Evolutionary conservation across 305 asterid genomes (phyloP), one percentile per base, ranked within the genome.

Genomic region (Withania somnifera): DNA sequence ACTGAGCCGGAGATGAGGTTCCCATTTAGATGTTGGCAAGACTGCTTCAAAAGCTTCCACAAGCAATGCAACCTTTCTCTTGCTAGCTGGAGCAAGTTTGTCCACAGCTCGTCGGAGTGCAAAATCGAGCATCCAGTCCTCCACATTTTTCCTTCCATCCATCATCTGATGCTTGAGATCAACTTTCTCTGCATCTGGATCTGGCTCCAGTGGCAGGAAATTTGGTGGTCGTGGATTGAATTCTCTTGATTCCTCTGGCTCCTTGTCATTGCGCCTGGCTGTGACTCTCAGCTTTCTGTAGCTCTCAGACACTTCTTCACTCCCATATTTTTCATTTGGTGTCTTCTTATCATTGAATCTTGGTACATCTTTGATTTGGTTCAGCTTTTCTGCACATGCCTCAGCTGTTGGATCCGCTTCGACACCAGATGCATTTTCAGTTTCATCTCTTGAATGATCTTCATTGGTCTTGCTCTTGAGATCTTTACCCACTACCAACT

Each of bases 11-110:
- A 30, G 68, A 5, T 86, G 88, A 73, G 87, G 24, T 56, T 92
- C 91, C 8, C 36, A 85, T 81, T 89, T 90, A 42, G 90, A 83
- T 52, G 66, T 19, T 24, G 97, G 98, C 82, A 84, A 80, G 26
- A 95, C 97, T 36, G 89, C 91, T 79, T 95, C 98, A 24, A 95
- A 93, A 26, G 98, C 98, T 91, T 91, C 97, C 51, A 95, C 97
- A 5, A 95, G 91, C 76, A 93, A 80, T 0, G 92, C 88, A 11
- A 93, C 98, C 84, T 91, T 95, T 73, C 87, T 93, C 88, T 91
- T 92, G 40, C 94, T 92, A n/a, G 91, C 95, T 20, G 91, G 90
- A 40, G 90, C 91, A 4, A 95, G 97, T 50, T 90, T 95, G 4
- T 87, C 88, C 53, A 95, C 93, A 7, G 88, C 90, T 86, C 88